These are phyloP conservation scores for Pestalotiopsis sp. DNA, from an alignment of 2,329 filamentous ascomycete species.

Conservation along the genomic window DNA sequence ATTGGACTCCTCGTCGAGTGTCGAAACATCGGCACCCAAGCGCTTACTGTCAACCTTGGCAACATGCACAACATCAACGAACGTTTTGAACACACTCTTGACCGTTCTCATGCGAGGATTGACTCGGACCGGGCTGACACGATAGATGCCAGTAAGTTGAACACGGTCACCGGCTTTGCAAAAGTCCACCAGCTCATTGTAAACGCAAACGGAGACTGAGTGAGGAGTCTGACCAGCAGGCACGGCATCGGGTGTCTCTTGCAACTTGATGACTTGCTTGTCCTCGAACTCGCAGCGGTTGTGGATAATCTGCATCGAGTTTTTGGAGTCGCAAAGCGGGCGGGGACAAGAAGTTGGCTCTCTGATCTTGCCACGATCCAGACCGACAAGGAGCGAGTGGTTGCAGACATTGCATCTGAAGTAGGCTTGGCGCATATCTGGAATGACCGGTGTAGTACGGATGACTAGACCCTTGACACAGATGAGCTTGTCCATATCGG, in stretches of 20 bases:
- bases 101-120: constrained; percentile 91
- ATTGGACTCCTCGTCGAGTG: constrained; percentile 76
- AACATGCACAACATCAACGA: constrained; percentile 91
- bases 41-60: constrained; percentile 96
- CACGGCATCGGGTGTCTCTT: constrained; percentile 93
- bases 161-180: constrained; percentile 98
- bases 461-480: constrained; percentile 96
- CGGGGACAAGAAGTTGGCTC: constrained; percentile 91
- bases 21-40: constrained; percentile 87
- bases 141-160: constrained; percentile 95
- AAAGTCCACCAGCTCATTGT: constrained; percentile 95
- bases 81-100: constrained; percentile 97
- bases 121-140: constrained; percentile 87
- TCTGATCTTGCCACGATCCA: constrained; percentile 94
- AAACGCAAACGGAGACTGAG: constrained; percentile 92
- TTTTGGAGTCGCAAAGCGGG: constrained; percentile 75
- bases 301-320: constrained; percentile 98
- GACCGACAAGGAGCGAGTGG: constrained; percentile 84
- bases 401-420: constrained; percentile 95
- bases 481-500: constrained; percentile 94
- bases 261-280: constrained; percentile 98
- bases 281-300: constrained; percentile 94
- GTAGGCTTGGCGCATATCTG: constrained; percentile 98
- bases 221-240: constrained; percentile 96
- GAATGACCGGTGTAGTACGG: constrained; percentile 91